Base-by-base conservation (phyloP, 192 early-diverging fungal genomes). In the Entophlyctis helioformis region DNA sequence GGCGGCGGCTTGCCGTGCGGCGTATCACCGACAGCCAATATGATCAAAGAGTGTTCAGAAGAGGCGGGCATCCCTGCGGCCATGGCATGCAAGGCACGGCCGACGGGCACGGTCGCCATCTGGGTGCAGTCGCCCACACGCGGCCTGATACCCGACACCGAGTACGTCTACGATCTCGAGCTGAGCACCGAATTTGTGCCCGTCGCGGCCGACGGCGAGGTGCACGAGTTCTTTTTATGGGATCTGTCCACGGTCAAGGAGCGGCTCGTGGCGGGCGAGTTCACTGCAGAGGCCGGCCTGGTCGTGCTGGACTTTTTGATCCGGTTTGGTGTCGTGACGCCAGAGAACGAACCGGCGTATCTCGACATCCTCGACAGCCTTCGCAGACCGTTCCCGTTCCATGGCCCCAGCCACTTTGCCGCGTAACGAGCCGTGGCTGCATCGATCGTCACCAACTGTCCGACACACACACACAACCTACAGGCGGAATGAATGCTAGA, bases 41-140 rank as follows among this genome's bases (percentile, higher is more conserved):
- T 89, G 18, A 46, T 88, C 26, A 89, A 89, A 60, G 95, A 98
- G 51, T 89, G 83, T 52, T 66, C 69, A 34, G 95, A 98, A 61
- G 95, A 98, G 53, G 92, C 83, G 6, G 74, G 74, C 11, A 67
- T 97, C 29, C 29, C 29, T 4, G 29, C 4, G 6, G 6, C 4
- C 29, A 4, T 31, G 6, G 29, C 29, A 4, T 31, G 6, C 29
- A 31, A 31, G 29, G 29, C 11, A 4, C 4, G 6, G 29, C 29
- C 29, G 29, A 8, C 6, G 6, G 29, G 29, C 29, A 31, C 67
- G 0, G 69, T 96, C 19, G 68, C 82, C 21, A 92, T 88, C 54
- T 86, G 71, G 25, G 69, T 70, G 2, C 52, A 64, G 7, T 50
- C 56, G n/a, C 16, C 28, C 16, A 50, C 76, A 75, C 19, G 59